A percentile compares a stretch with the other conserved stretches of the same genome.
phyloP scores from a whole-genome alignment of 495 filamentous ascomycete genomes.

The Haplographium delicatum region DNA sequence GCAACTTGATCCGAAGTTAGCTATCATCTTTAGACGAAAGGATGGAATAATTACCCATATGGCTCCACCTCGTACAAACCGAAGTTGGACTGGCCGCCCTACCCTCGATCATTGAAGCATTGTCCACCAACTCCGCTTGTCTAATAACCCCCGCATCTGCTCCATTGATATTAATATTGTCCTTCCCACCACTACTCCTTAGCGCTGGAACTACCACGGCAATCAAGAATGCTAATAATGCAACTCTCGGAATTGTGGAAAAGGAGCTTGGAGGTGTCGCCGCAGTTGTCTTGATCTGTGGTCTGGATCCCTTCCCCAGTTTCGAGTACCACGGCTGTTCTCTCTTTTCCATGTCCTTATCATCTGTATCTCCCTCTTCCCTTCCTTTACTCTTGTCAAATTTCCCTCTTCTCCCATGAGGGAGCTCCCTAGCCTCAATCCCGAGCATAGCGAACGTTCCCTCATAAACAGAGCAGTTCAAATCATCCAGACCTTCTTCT shows the following conservation, averaged over 20 bases:
- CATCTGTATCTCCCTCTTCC: slow-evolving; percentile 2
- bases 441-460: slow-evolving; percentile 24
- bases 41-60: slow-evolving; percentile 53
- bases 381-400: not conserved
- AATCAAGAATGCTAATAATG: slow-evolving; percentile 46
- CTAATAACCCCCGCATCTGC: slow-evolving; percentile 42
- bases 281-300: slow-evolving; percentile 35
- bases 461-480: slow-evolving; percentile 26
- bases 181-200: slow-evolving; percentile 29
- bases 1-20: slow-evolving; percentile 16
- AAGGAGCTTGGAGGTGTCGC: slow-evolving; percentile 36
- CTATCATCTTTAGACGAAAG: not conserved
- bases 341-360: not conserved
- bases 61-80: slow-evolving; percentile 62
- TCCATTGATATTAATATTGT: slow-evolving; percentile 27
- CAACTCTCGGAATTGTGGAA: slow-evolving; percentile 35
- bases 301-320: slow-evolving; percentile 15
- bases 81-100: slow-evolving; percentile 44
- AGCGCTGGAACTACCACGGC: slow-evolving; percentile 46
- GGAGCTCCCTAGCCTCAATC: slow-evolving; percentile 8
- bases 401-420: not conserved
- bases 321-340: slow-evolving; percentile 9
- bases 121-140: slow-evolving; percentile 19
- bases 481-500: slow-evolving; percentile 38
- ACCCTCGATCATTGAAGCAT: slow-evolving; percentile 26